phyloP scores from a whole-genome alignment of 2,329 filamentous ascomycete genomes.

The Phaeosphaeria sp. region DNA sequence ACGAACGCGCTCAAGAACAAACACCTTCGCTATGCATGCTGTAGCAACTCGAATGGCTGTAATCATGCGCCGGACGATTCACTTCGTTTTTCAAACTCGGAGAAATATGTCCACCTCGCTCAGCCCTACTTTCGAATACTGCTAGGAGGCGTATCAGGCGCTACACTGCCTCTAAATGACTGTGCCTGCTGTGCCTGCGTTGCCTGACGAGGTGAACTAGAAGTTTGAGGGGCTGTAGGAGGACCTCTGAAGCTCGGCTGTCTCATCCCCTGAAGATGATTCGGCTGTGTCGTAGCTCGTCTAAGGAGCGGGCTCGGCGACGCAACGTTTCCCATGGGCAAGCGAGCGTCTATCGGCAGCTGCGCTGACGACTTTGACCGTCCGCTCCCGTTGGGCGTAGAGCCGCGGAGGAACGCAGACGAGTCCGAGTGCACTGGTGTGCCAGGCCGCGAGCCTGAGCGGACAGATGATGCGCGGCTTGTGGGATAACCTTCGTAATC shows the following conservation, averaged over 20 bases:
- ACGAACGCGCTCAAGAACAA: background rate
- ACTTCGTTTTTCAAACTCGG: no score
- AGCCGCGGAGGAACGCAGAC: slow-evolving; percentile 12
- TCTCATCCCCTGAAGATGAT: slow-evolving; percentile 15
- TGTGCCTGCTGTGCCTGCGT: slow-evolving; percentile 4
- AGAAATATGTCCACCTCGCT: background rate
- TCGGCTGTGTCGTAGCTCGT: slow-evolving; percentile 41
- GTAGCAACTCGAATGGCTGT: background rate
- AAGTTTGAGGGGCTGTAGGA: slow-evolving; percentile 27
- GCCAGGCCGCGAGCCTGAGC: slow-evolving; percentile 25
- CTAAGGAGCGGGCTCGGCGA: slow-evolving; percentile 45
- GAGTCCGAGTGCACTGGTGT: slow-evolving; percentile 21
- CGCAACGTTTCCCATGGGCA: slow-evolving; percentile 17
- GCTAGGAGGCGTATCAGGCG: slow-evolving; percentile 37
- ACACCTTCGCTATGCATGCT: slow-evolving; percentile 2
- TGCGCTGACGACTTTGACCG: slow-evolving; percentile 21
- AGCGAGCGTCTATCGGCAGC: slow-evolving; percentile 16
- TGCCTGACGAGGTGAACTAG: slow-evolving; percentile 24
- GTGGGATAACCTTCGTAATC: slow-evolving; percentile 43
- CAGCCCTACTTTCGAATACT: slow-evolving; percentile 22
- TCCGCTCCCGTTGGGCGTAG: slow-evolving; percentile 15
- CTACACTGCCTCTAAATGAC: slow-evolving; percentile 19
- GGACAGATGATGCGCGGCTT: slow-evolving; percentile 19
- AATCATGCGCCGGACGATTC: no score
- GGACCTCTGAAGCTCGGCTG: slow-evolving; percentile 30